Evolutionary conservation across 2,329 filamentous ascomycete species (phyloP).

Genomic region (Cercospora sojina): DNA sequence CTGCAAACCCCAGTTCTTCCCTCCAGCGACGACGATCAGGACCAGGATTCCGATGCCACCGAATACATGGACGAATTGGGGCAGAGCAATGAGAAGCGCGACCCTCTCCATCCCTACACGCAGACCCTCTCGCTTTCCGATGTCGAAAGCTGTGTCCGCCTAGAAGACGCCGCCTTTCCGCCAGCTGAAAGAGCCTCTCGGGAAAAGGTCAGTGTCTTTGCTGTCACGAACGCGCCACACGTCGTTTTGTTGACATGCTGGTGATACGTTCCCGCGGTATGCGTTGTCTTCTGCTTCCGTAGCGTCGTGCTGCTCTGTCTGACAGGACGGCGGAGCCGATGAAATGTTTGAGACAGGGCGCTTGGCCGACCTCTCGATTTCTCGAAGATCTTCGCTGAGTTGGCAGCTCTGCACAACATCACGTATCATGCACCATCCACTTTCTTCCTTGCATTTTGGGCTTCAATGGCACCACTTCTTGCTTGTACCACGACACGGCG

Average conservation of each 20-base stretch:
- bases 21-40: conserved; percentile 5
- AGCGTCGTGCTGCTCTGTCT: conserved; percentile 21
- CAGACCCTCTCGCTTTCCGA: conserved; percentile 68
- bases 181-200: conserved; percentile 56
- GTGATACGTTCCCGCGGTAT: conserved; percentile 32
- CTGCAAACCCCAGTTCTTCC: conserved; percentile 2
- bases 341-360: neutral
- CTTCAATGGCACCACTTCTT: conserved; percentile 12
- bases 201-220: conserved; percentile 56
- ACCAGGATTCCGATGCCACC: conserved; percentile 16
- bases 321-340: conserved; percentile 14
- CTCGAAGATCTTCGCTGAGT: conserved; percentile 6
- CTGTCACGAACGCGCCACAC: conserved; percentile 17
- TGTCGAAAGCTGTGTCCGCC: conserved; percentile 59
- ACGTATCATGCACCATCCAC: conserved; percentile 2
- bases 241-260: conserved; percentile 27
- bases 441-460: conserved; percentile 18
- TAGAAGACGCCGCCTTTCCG: conserved; percentile 60
- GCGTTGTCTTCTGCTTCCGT: conserved; percentile 30
- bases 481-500: conserved; percentile 21
- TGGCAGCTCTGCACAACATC: conserved; percentile 20
- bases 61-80: conserved; percentile 20
- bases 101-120: conserved; percentile 70
- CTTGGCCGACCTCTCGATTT: neutral
- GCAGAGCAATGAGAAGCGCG: conserved; percentile 37